phyloP scores from a whole-genome alignment of 345 rosid genomes.

The Rhizophora apiculata region DNA sequence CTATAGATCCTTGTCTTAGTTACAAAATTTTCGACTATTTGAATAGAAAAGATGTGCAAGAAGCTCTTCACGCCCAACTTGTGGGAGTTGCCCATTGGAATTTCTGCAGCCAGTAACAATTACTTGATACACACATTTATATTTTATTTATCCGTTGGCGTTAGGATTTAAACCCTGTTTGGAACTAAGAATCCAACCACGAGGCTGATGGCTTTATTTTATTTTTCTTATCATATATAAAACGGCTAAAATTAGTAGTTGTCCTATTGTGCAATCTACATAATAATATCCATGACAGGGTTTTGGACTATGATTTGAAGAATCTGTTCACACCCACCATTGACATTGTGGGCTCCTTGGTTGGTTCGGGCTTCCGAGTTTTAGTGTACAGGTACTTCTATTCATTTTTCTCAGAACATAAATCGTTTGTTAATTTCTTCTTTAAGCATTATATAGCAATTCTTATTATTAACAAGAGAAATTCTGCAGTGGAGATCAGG shows the following conservation, averaged over 20 bases:
- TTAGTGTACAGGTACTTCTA: background rate
- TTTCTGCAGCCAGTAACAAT: background rate
- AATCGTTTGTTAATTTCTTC: background rate
- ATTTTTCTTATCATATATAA: too few species aligned
- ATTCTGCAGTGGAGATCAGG: slow-evolving; percentile 28
- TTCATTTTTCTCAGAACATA: too few species aligned
- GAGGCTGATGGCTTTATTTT: too few species aligned
- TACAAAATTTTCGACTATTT: background rate
- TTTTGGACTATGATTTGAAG: background rate
- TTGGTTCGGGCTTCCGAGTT: slow-evolving; percentile 2
- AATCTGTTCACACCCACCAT: slow-evolving; percentile 1
- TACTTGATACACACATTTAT: background rate
- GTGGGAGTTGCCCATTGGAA: slow-evolving; percentile 3
- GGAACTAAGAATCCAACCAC: background rate
- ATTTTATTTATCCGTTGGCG: background rate
- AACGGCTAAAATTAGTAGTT: too few species aligned
- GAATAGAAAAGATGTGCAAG: slow-evolving; percentile 9
- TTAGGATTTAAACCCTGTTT: background rate
- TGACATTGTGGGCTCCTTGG: slow-evolving; percentile 3
- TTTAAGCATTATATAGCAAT: background rate
- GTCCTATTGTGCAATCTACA: background rate
- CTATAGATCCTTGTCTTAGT: background rate
- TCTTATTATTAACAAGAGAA: background rate
- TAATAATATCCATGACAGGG: background rate
- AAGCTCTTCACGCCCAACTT: slow-evolving; percentile 7